Base-by-base conservation (phyloP, 2,329 filamentous ascomycete species). In the Hypocreales sp. region DNA sequence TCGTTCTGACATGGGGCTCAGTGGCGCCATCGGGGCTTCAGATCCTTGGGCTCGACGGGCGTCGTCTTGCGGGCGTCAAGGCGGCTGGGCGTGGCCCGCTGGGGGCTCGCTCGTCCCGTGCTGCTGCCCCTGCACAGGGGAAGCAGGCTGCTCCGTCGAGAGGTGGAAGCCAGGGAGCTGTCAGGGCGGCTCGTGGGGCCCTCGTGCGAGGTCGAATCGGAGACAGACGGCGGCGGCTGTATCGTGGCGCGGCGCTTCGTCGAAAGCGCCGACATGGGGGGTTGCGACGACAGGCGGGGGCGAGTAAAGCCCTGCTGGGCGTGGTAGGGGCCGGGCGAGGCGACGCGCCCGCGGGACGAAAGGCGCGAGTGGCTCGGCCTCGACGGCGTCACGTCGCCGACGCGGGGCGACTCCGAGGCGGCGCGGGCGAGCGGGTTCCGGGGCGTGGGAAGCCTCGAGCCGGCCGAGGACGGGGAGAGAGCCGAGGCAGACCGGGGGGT, bases 91-190 rank as follows among this genome's bases (percentile, higher is more conserved):
- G 59, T 52, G 2, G 60, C 26, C 15, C 61, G 51, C 28, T 62
- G 58, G 5, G 66, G 64, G 28, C 58, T 67, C 21, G 56, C 52
- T 12, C 62, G 53, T 5, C 66, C 66, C 10, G 50, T 51, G 12
- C 51, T 41, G 15, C 45, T 45, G 4, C 42, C 38, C 15, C 44
- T 58, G 1, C 61, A 55, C 30, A 63, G 54, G 12, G 70, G 67
- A 14, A 75, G 48, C 31, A 74, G 40, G 39, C 68, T 72, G 5
- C 48, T 55, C 17, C 70, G 61, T 33, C 68, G 53, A 31, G 50
- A 56, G 13, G 48, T 40, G 3, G 52, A 48, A 6, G 67, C 62
- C 24, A 75, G 40, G 4, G 71, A 74, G 42, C 67, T 75, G 23
- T 61, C 63, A 8, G 72, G 61, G 17, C 71, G 60, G 44, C 48